These are phyloP conservation scores for Eucalyptus cladocalyx DNA, from an alignment of 345 rosid genomes.

Conservation along the genomic window DNA sequence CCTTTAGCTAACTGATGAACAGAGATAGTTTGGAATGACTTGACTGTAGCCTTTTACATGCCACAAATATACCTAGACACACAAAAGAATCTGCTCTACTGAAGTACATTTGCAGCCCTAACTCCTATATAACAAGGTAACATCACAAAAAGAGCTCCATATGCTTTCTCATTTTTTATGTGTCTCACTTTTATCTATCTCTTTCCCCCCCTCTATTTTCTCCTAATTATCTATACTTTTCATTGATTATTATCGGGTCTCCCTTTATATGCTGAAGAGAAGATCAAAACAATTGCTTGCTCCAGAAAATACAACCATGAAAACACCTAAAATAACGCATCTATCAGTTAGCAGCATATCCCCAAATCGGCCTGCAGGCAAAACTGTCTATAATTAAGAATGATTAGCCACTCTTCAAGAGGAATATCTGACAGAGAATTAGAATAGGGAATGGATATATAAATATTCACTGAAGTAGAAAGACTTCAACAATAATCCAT, in stretches of 20 bases:
- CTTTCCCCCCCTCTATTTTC: not conserved
- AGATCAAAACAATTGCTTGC: not conserved
- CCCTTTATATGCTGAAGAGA: not conserved
- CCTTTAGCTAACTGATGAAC: not conserved
- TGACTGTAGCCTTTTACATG: not conserved
- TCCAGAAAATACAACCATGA: not conserved
- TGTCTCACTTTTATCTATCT: not conserved
- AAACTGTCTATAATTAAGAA: not conserved
- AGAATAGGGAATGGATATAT: not conserved
- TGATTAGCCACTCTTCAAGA: not conserved
- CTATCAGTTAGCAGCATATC: not conserved
- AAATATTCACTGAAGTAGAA: not conserved
- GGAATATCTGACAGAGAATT: not conserved
- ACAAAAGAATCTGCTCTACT: not conserved
- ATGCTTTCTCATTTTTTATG: not conserved
- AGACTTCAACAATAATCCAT: not conserved
- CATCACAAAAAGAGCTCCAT: not conserved
- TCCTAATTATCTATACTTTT: not conserved
- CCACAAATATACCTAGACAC: not conserved
- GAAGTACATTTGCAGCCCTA: not conserved
- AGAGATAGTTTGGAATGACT: not conserved
- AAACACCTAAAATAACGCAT: not conserved
- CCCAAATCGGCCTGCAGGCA: not conserved
- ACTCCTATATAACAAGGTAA: not conserved
- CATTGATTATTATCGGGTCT: not conserved